These are phyloP conservation scores for Tetrahymena borealis DNA, from an alignment of 73 alveolate species.

Conservation along the genomic window DNA sequence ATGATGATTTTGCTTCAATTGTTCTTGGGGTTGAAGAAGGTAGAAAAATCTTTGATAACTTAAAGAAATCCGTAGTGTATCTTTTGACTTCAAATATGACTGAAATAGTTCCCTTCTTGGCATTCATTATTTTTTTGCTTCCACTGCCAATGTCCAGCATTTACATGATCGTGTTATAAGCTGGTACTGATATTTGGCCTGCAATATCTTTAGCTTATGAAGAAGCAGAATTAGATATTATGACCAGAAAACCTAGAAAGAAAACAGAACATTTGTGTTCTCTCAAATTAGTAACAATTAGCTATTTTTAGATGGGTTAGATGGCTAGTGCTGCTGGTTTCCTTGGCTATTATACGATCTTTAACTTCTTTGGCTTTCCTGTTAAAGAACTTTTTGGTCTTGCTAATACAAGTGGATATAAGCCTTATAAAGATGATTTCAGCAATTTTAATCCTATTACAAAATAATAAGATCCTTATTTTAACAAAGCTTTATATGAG, in stretches of 20 bases:
- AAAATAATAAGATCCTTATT: conserved; percentile 6
- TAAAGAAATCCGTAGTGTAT: conserved; percentile 75
- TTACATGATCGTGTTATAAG: conserved; percentile 65
- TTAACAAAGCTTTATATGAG: neutral
- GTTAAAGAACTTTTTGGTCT: conserved; percentile 50
- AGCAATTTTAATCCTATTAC: neutral
- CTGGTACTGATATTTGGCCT: conserved; percentile 92
- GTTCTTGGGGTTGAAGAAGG: conserved; percentile 97
- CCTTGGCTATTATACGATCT: conserved; percentile 64
- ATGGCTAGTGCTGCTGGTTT: conserved; percentile 72
- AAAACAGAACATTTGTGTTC: conserved; percentile 80
- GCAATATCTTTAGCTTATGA: conserved; percentile 91
- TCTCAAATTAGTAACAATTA: conserved; percentile 55
- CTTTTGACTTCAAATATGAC: conserved; percentile 76
- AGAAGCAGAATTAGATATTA: conserved; percentile 84
- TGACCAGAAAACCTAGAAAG: conserved; percentile 86
- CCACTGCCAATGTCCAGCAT: conserved; percentile 85
- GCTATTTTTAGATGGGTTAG: conserved; percentile 65
- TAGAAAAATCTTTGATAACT: conserved; percentile 87
- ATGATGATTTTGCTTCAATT: conserved; percentile 95
- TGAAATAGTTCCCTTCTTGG: conserved; percentile 79
- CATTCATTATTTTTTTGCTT: conserved; percentile 59
- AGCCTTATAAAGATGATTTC: neutral
- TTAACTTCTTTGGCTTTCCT: conserved; percentile 84
- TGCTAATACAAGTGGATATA: conserved; percentile 44